A percentile compares a stretch with the other conserved stretches of the same genome.
Evolutionary conservation across 257 asterid genomes (phyloP).

Genomic region (Prunella vulgaris): DNA sequence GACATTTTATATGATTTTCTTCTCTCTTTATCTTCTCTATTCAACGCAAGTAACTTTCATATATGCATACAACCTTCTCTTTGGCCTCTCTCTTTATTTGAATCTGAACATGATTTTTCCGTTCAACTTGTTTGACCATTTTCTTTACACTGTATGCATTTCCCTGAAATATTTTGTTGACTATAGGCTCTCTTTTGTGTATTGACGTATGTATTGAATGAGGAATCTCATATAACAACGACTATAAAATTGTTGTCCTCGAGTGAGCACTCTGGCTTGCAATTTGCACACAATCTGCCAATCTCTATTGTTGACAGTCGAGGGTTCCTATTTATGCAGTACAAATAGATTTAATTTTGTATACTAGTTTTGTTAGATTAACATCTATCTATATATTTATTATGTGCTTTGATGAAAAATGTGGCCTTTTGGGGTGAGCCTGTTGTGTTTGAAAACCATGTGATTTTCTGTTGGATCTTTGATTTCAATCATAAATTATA

Average conservation of each 20-base stretch:
- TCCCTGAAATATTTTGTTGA: conserved; percentile 1
- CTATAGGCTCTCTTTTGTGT: background rate
- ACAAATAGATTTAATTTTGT: background rate
- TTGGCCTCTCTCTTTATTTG: conserved; percentile 1
- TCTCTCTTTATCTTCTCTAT: background rate
- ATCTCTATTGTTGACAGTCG: background rate
- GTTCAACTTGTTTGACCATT: background rate
- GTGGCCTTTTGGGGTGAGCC: background rate
- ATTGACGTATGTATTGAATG: background rate
- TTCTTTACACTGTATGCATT: background rate
- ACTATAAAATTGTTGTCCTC: background rate
- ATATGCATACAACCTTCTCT: background rate
- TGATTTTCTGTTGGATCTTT: conserved; percentile 4
- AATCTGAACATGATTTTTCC: background rate
- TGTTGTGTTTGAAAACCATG: conserved; percentile 7
- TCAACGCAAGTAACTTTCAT: background rate
- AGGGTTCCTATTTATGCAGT: background rate
- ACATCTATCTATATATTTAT: background rate
- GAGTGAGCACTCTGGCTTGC: conserved; percentile 1
- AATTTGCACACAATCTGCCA: background rate
- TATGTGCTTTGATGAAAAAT: background rate
- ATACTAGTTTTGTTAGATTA: background rate
- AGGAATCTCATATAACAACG: background rate
- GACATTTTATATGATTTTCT: conserved; percentile 11
- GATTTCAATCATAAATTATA: background rate